Evolutionary conservation across 2,329 filamentous ascomycete genomes (phyloP), one percentile per base, ranked within the genome.

Genomic region (Lecanicillium sp.): DNA sequence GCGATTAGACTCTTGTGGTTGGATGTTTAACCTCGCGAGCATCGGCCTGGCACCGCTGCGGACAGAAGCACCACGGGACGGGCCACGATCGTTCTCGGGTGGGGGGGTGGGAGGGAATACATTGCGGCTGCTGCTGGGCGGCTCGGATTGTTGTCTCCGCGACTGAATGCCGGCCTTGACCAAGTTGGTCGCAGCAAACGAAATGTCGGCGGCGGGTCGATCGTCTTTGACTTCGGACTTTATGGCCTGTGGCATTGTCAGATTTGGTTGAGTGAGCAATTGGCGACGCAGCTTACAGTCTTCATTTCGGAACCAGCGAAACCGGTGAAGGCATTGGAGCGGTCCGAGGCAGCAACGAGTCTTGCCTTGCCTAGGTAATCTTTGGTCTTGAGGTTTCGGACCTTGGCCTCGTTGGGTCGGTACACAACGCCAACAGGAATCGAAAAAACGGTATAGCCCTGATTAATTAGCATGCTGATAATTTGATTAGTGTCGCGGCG

Each of bases 31-130:
- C 56, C 79, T 79, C 20, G 78, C 72, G n/a, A 75, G 77, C 67
- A 75, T 73, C 30, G 79, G 79, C 54, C 78, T 83, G 40, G 73
- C 70, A 2, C 79, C 79, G 56, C 73, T 81, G 50, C 79, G 77
- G 41, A 83, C 77, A n/a, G 80, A 84, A 23, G 73, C 72, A 44
- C 70, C 78, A 19, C 81, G 73, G 54, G 68, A 76, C 58, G 77
- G 70, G 36, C 58, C 56, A 59, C 84, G 85, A 56, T 96, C 90
- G 53, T 80, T 79, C 72, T 98, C 93, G 5, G 93, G 93, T 6
- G 93, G 93, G 33, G 93, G 93, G n/a, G 93, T 97, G n/a, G 93
- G 93, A 15, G 93, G 93, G 71, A 97, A 96, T 53, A 91, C 79
- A 58, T 87, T 87, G 58, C 89, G 83, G 62, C 79, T 81, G 54